phyloP scores from a whole-genome alignment of 257 asterid species.

The Plantago elongata region DNA sequence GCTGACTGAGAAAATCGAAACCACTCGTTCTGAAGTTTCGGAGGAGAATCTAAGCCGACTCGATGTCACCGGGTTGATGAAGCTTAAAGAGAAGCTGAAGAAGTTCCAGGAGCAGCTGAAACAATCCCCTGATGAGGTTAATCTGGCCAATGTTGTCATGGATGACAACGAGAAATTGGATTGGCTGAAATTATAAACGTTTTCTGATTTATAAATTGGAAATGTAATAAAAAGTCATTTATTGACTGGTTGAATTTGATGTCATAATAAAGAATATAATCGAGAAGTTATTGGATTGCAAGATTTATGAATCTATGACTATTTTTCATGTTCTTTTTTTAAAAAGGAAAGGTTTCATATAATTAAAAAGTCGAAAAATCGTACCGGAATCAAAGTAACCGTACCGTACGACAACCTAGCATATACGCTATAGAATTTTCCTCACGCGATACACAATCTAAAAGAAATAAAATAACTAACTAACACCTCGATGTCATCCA shows the following conservation, averaged over 20 bases:
- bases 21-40: background rate
- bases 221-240: background rate
- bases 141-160: background rate
- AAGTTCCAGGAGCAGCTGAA: background rate
- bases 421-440: too few relatives aligned
- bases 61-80: background rate
- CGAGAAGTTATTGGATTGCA: too few relatives aligned
- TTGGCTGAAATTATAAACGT: slow-evolving; percentile 9
- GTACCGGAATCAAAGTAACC: too few relatives aligned
- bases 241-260: background rate
- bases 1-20: background rate
- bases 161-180: background rate
- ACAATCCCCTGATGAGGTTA: background rate
- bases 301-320: too few relatives aligned
- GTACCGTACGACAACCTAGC: too few relatives aligned
- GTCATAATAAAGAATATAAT: too few relatives aligned
- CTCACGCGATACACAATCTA: too few relatives aligned
- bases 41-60: background rate
- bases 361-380: too few relatives aligned
- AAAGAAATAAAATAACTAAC: too few relatives aligned
- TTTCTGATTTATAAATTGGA: background rate
- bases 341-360: too few relatives aligned
- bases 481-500: too few relatives aligned
- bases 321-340: too few relatives aligned
- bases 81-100: background rate